Base-by-base conservation (phyloP, 495 filamentous ascomycete genomes). In the Glonium stellatum region DNA sequence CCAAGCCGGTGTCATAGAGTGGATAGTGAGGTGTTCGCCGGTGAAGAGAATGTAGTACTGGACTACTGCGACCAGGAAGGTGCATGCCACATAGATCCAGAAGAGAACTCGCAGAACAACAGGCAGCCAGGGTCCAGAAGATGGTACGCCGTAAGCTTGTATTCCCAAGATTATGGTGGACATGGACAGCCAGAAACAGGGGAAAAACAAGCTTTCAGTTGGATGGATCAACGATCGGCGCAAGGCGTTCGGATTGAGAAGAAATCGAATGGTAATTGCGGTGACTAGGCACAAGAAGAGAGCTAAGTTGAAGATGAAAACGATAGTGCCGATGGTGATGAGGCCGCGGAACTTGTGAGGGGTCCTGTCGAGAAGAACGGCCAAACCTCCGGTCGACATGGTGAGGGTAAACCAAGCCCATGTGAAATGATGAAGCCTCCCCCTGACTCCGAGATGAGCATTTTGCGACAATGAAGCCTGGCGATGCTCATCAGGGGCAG, bases 351-450 rank as follows among this genome's bases (percentile, higher is more conserved):
- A 87, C 12, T 73, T 71, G 62, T 84, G 77, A 0, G 84, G 86
- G 19, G 80, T 77, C 54, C 74, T 75, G 49, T 75, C 77, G 31
- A 89, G 73, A 36, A 86, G 70, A 18, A 88, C 75, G 22, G 86
- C 80, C 11, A 88, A 70, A 10, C 84, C 85, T 11, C 83, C 82
- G 1, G 82, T 84, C 39, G 83, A 81, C 84, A 88, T 87, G 18
- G 81, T 84, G 18, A 84, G 68, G 11, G 82, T 86, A 69, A 84
- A 89, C 79, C 84, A 87, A 23, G 84, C 84, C 80, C 83, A 87
- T n/a, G 85, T 88, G 66, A 87, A 86, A 63, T 87, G 85, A 55
- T 80, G 75, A 4, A 87, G 71, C 5, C 85, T 75, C 57, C 78
- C 73, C 9, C 72, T 67, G 36, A 80, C 6, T 55, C 48, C 48